Evolutionary conservation across 2,329 filamentous ascomycete genomes (phyloP), one percentile per base, ranked within the genome.

Genomic region (Curvularia lunata): DNA sequence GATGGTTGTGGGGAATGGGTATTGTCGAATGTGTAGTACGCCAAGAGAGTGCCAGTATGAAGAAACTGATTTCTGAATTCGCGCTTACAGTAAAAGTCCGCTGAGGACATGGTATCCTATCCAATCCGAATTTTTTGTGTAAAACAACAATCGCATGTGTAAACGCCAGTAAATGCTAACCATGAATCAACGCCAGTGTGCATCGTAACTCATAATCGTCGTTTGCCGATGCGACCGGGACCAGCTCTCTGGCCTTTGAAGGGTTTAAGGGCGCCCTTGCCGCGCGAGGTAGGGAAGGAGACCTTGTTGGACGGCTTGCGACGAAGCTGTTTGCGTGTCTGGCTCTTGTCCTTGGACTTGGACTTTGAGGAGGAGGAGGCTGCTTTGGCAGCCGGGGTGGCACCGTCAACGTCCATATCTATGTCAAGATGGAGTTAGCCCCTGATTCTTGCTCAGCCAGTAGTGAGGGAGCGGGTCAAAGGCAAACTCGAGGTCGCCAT

Each of bases 401-500:
- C 61, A 48, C 65, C 70, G 61, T 78, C 77, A 56, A 77, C 66
- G 47, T 80, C 78, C 75, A 79, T 78, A 52, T 75, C 77, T 76
- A 67, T 48, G 19, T 53, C 43, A 47, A 38, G 52, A 55, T 48
- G 65, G 59, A 64, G 70, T 77, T 71, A 77, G 73, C 74, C 67
- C 62, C 63, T 70, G 69, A 66, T 69, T 62, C 61, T 67, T 66
- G 68, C 68, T 68, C 63, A 62, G 66, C 65, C 64, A 66, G 48
- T 67, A 62, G 51, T 62, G 69, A 63, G 70, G 66, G 63, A 75
- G 72, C 59, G 67, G 65, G 69, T 73, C 75, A 71, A 77, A 76
- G 66, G 72, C 71, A 58, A 78, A 65, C 58, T 73, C 51, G 51
- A 79, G 67, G 46, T 73, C 52, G 32, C 76, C 77, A 21, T 66